phyloP scores from a whole-genome alignment of 2,329 filamentous ascomycete genomes.

The Lachnum nothofagi region DNA sequence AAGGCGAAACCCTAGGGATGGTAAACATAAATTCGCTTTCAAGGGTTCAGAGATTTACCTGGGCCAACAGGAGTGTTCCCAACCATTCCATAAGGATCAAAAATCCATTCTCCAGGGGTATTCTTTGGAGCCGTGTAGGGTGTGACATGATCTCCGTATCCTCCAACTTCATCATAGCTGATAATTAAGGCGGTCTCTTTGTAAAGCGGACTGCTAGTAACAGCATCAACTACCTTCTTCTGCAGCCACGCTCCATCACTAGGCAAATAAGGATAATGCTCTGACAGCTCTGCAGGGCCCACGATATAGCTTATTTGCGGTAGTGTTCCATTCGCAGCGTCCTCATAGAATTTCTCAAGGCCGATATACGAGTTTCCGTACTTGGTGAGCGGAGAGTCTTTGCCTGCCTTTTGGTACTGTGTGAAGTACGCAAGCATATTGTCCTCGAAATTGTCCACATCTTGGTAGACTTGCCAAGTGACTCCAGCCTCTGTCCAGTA shows the following conservation, averaged over 20 bases:
- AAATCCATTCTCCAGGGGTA: constrained; percentile 48
- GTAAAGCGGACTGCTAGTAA: constrained; percentile 46
- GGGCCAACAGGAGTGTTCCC: constrained; percentile 42
- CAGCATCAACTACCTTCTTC: constrained; percentile 45
- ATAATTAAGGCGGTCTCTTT: constrained; percentile 45
- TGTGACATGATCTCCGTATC: constrained; percentile 51
- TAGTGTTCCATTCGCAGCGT: constrained; percentile 45
- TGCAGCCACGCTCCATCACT: constrained; percentile 51
- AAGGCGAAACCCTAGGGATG: constrained; percentile 40
- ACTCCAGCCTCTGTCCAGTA: constrained; percentile 40
- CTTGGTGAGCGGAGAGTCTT: constrained; percentile 34
- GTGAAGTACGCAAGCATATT: constrained; percentile 41
- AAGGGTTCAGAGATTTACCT: neutral
- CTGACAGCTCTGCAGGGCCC: constrained; percentile 44
- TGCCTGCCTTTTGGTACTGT: constrained; percentile 39
- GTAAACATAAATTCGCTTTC: neutral
- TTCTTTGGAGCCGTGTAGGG: constrained; percentile 45
- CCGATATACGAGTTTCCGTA: constrained; percentile 33
- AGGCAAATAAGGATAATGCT: constrained; percentile 48
- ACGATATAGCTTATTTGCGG: constrained; percentile 48
- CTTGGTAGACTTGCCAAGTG: constrained; percentile 43
- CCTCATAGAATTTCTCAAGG: constrained; percentile 44
- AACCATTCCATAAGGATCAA: constrained; percentile 10
- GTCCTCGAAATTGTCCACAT: constrained; percentile 42
- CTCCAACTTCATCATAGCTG: constrained; percentile 50